phyloP scores from a whole-genome alignment of 2,329 filamentous ascomycete species.

The Albifimbria verrucaria region DNA sequence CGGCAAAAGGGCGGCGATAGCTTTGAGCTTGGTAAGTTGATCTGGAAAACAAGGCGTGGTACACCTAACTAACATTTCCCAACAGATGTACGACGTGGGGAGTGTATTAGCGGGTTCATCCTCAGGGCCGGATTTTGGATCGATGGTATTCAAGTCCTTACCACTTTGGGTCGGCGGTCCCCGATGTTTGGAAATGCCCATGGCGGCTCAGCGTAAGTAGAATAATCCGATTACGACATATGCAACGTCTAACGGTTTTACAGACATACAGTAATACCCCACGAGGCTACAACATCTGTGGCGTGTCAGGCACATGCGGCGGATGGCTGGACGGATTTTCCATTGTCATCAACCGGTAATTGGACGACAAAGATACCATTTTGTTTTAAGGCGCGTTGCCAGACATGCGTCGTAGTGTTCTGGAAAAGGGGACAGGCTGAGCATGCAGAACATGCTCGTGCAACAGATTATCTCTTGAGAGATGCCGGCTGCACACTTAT shows the following conservation, averaged over 20 bases:
- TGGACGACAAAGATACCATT: not conserved
- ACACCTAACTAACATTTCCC: constrained; percentile 5
- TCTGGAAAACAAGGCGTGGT: no score
- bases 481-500: not conserved
- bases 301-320: constrained; percentile 78
- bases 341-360: constrained; percentile 57
- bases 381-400: no score
- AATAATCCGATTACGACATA: not conserved
- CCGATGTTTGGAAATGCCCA: constrained; percentile 76
- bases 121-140: constrained; percentile 79
- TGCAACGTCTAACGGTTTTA: constrained; percentile 13
- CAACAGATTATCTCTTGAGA: no score
- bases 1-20: constrained; percentile 66
- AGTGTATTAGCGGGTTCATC: constrained; percentile 83
- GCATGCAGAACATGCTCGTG: not conserved
- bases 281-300: constrained; percentile 82
- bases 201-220: constrained; percentile 77
- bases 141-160: constrained; percentile 86
- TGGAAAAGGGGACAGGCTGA: not conserved
- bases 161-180: constrained; percentile 82
- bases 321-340: constrained; percentile 84
- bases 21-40: constrained; percentile 69
- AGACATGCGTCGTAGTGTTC: constrained; percentile 9
- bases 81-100: constrained; percentile 77
- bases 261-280: constrained; percentile 89